Conservation (phyloP, 306 rosid genomes). For the Trifolium repens region DNA sequence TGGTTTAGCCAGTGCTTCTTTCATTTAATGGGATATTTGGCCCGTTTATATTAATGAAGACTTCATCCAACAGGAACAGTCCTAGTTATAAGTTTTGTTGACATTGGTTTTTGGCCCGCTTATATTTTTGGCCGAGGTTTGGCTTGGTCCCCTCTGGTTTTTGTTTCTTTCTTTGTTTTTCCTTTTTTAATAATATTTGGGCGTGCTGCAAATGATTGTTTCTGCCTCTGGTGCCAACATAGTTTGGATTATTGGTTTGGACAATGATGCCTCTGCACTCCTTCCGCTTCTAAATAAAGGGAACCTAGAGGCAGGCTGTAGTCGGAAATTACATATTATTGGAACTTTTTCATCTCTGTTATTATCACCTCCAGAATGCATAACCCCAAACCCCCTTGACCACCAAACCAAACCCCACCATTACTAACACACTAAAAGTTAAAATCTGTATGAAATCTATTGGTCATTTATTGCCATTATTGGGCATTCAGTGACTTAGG, state of each 20-base stretch:
- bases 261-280: not conserved
- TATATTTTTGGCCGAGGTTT: no score
- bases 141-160: no score
- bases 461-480: not conserved
- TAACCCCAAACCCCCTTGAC: constrained; percentile 9
- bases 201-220: no score
- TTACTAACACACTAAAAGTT: not conserved
- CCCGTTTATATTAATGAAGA: no score
- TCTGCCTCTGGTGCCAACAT: not conserved
- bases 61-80: no score
- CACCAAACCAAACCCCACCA: not conserved
- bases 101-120: no score
- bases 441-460: not conserved
- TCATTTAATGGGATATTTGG: no score
- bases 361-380: constrained; percentile 16
- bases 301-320: no score
- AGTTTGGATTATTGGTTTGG: not conserved
- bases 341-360: constrained; percentile 11
- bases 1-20: not conserved
- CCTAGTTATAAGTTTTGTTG: no score
- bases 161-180: no score
- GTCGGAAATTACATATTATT: not conserved
- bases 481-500: not conserved
- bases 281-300: no score
- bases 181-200: no score